phyloP scores from a whole-genome alignment of 2,329 filamentous ascomycete species.

The Fusarium coicis region DNA sequence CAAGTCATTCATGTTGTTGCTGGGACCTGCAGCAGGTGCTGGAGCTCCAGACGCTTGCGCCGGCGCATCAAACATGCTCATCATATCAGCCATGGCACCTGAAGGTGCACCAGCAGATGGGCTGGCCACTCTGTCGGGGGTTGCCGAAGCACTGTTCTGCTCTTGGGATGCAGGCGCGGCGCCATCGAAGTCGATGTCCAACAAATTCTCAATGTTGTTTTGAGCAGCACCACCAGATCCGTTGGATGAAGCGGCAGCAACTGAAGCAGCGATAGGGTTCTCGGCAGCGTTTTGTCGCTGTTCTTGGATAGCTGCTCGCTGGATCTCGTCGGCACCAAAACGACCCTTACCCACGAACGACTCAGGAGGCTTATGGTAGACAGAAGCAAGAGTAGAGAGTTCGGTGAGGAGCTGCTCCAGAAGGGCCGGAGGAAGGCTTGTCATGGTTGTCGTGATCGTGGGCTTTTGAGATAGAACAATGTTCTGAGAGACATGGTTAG shows the following conservation, averaged over 20 bases:
- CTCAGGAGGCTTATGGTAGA: slow-evolving; percentile 98
- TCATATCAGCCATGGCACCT: slow-evolving; percentile 70
- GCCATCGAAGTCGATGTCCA: slow-evolving; percentile 97
- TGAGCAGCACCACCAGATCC: slow-evolving; percentile 68
- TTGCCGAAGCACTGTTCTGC: slow-evolving; percentile 63
- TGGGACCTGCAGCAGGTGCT: slow-evolving; percentile 47
- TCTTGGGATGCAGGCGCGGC: slow-evolving; percentile 89
- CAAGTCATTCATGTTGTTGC: slow-evolving; percentile 82
- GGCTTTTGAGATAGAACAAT: slow-evolving; percentile 95
- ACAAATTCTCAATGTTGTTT: slow-evolving; percentile 90
- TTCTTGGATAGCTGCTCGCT: slow-evolving; percentile 95
- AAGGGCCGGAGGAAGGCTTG: slow-evolving; percentile 82
- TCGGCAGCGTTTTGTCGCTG: slow-evolving; percentile 91
- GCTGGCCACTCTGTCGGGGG: slow-evolving; percentile 75
- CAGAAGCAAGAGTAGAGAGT: slow-evolving; percentile 92
- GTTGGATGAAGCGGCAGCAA: slow-evolving; percentile 75
- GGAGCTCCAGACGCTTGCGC: slow-evolving; percentile 62
- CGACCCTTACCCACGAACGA: slow-evolving; percentile 97
- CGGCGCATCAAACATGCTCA: slow-evolving; percentile 76
- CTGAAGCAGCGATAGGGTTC: slow-evolving; percentile 91
- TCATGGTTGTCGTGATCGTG: slow-evolving; percentile 93
- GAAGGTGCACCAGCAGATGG: slow-evolving; percentile 59
- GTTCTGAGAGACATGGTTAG: slow-evolving; percentile 56
- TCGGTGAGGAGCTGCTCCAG: slow-evolving; percentile 92
- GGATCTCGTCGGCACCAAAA: slow-evolving; percentile 92